phyloP scores from a whole-genome alignment of 177 flowering plant species.

The Vitis hybrid region DNA sequence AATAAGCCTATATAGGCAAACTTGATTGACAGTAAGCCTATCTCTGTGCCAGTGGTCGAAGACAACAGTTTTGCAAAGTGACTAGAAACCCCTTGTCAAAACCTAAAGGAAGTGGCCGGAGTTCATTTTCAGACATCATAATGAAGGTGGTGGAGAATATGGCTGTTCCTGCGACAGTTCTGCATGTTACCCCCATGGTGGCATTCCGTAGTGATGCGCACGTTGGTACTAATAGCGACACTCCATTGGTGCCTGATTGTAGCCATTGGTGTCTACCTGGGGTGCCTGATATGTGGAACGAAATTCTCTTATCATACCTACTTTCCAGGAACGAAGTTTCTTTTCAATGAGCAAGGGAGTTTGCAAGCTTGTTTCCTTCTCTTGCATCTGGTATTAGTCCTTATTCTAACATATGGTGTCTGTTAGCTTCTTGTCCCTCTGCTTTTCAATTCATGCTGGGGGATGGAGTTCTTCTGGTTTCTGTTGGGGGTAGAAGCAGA shows the following conservation, averaged over 20 bases:
- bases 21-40: background rate
- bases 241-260: conserved; percentile 72
- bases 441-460: background rate
- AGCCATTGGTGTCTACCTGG: conserved; percentile 98
- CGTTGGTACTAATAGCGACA: conserved; percentile 76
- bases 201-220: conserved; percentile 81
- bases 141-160: conserved; percentile 43
- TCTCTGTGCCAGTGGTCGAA: conserved; percentile 35
- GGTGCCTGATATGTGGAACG: conserved; percentile 90
- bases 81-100: conserved; percentile 42
- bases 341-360: conserved; percentile 12
- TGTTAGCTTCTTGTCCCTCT: background rate
- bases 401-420: background rate
- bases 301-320: conserved; percentile 53
- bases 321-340: conserved; percentile 16
- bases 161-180: conserved; percentile 51
- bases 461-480: background rate
- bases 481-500: background rate
- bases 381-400: background rate
- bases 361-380: conserved; percentile 5
- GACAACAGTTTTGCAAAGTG: conserved; percentile 54
- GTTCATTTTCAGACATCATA: conserved; percentile 46
- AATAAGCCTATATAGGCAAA: background rate
- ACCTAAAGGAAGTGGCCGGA: conserved; percentile 39
- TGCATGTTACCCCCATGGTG: conserved; percentile 71